These are phyloP conservation scores for Pestalotiopsis sp. DNA, from an alignment of 2,329 filamentous ascomycete genomes.

Conservation along the genomic window DNA sequence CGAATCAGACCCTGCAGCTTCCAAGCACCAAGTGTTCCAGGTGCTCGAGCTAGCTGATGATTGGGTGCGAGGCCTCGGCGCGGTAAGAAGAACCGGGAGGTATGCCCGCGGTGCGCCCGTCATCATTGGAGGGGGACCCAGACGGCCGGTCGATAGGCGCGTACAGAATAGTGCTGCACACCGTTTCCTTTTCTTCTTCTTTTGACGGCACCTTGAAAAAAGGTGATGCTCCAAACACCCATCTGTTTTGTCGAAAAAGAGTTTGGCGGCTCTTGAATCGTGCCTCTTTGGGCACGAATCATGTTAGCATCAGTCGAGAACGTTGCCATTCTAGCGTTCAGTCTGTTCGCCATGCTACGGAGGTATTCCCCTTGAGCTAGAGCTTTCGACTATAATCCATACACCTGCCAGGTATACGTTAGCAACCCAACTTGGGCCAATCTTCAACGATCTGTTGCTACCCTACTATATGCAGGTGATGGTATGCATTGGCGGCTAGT, in stretches of 20 bases:
- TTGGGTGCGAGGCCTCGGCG: conserved; percentile 34
- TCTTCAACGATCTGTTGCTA: not conserved
- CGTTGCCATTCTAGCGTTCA: not conserved
- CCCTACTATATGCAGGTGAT: not conserved
- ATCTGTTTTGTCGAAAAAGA: not conserved
- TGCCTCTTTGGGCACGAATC: not conserved
- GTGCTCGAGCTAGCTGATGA: conserved; percentile 30
- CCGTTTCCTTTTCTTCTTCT: not conserved
- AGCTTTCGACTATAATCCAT: not conserved
- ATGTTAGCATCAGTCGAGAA: not conserved
- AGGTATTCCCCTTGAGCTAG: not conserved
- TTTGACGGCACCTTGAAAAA: conserved; percentile 7
- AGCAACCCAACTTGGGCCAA: not conserved
- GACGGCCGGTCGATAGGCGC: conserved; percentile 36
- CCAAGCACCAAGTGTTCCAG: conserved; percentile 45
- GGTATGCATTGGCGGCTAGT: not conserved
- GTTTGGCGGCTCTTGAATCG: not conserved
- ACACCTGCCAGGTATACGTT: too few species aligned
- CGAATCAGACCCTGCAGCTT: conserved; percentile 36
- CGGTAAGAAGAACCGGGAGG: conserved; percentile 14
- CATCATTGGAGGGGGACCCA: conserved; percentile 29
- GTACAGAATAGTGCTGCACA: conserved; percentile 24
- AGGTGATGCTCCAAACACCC: not conserved
- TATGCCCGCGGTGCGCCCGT: not conserved
- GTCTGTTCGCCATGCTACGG: not conserved